Evolutionary conservation across 345 rosid genomes (phyloP), one percentile per base, ranked within the genome.

Genomic region (Hypericum androsaemum): DNA sequence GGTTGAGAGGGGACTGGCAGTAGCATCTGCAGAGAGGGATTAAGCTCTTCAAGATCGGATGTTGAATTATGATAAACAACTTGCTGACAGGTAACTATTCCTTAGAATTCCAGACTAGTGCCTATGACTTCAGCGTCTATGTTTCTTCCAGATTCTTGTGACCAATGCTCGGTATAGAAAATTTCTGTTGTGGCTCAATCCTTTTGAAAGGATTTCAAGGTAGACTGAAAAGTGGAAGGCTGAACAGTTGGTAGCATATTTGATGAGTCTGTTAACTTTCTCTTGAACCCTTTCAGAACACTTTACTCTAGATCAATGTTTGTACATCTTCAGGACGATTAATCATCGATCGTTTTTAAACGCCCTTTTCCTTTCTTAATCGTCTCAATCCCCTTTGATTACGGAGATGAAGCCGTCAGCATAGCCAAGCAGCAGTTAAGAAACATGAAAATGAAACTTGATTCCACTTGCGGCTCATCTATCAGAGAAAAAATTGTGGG

Each of bases 401-500:
- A 55, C 79, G 84, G 98, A 73, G 82, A 82, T 75, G 79, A 70
- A 62, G 83, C 80, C 62, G 74, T 90, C 58, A 58, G 63, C 41
- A 69, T 57, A 71, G 82, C 80, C 66, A 75, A 69, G 60, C 81
- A 72, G 57, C 88, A 75, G 80, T 83, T 81, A 43, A 81, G 72
- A 69, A 80, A 65, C 67, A 62, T 83, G 47, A 89, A 88, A 77
- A 53, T 59, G 47, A 85, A 80, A 71, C 79, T 85, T 48, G 72
- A 74, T 62, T 77, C 90, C 42, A 71, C 73, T 45, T 74, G 67
- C 77, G 65, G 74, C 61, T 60, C 84, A 80, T 60, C 77, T 77
- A 57, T 73, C 78, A 53, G 88, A 88, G 59, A 92, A 83, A 72
- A 82, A 77, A 72, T 64, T 86, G 28, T 85, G 95, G 96, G 94